Evolutionary conservation across 306 rosid species (phyloP).

Genomic region (Gillenia trifoliata): DNA sequence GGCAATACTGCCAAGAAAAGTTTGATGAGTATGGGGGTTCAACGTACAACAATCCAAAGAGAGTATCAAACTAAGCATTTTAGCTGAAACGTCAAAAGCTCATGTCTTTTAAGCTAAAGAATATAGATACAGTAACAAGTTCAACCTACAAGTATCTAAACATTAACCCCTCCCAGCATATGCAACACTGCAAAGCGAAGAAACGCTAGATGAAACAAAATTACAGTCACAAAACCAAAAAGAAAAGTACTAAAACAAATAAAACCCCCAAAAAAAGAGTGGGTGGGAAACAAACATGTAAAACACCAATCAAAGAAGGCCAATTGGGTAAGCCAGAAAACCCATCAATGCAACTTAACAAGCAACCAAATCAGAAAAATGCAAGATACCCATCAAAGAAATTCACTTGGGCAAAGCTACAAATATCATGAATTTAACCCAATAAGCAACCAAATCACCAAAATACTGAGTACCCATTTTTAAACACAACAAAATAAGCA

Average conservation of each 20-base stretch:
- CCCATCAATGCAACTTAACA: not conserved
- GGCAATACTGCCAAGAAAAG: conserved; percentile 38
- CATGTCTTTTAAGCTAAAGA: not conserved
- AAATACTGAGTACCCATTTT: not conserved
- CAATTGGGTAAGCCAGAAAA: not conserved
- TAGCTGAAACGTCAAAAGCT: not conserved
- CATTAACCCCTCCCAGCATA: not conserved
- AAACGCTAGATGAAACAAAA: not conserved
- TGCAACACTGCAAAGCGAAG: not conserved
- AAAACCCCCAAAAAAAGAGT: not conserved
- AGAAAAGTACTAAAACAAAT: not conserved
- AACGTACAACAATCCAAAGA: not conserved
- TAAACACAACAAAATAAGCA: not conserved
- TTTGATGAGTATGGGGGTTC: not conserved
- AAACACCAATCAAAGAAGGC: not conserved
- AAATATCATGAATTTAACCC: not conserved
- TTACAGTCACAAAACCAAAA: not conserved
- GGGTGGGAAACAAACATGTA: not conserved
- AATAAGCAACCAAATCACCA: not conserved
- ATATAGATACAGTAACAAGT: not conserved
- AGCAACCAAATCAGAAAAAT: not conserved
- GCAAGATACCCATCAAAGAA: not conserved
- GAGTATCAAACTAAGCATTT: not conserved
- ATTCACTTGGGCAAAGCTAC: not conserved
- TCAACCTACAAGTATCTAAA: not conserved